Base-by-base conservation (phyloP, 2,329 filamentous ascomycete genomes). In the Trichophaea hybrida region DNA sequence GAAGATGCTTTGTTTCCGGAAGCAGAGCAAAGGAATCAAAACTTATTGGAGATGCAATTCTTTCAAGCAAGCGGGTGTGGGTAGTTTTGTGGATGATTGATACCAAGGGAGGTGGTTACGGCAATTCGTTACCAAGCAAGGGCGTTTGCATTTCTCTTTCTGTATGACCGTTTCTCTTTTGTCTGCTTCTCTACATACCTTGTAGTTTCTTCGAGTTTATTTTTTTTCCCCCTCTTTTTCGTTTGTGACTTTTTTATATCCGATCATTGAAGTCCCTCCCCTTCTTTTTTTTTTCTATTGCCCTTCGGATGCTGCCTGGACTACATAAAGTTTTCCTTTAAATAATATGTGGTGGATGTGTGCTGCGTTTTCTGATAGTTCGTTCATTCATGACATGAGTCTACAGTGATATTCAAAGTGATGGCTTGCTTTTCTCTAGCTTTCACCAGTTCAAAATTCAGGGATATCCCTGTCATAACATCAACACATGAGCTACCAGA, bases 271-370 rank as follows among this genome's bases (percentile, higher is more conserved):
- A 32, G n/a, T 17, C 13, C 12, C 31, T 1, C 31, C 31, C 31
- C 69, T 70, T 69, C 62, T 43, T 66, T 68, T 59, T 65, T 59
- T 66, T 71, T 69, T 24, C 24, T 24, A 24, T 24, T 2, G 24
- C 24, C 24, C 24, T 24, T 24, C 24, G 3, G 24, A 24, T n/a
- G 40, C 40, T 46, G 24, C 40, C 40, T 46, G 40, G 24, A 46
- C 40, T 46, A 46, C 24, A n/a, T 46, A 46, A 46, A 46, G 40
- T 46, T 53, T 24, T 24, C 31, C 37, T 37, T 17, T 10, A 10
- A 53, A 53, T 53, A 53, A 53, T 53, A 53, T 46, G 50, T 53
- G 50, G 31, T 53, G 50, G 31, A 37, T 35, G 50, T 53, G 50
- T 53, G 31, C 40, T 6, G 24, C 24, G 24, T 46, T 6, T 46